Base-by-base conservation (phyloP, 129 eudicot species). In the Heracleum sosnowskyi region DNA sequence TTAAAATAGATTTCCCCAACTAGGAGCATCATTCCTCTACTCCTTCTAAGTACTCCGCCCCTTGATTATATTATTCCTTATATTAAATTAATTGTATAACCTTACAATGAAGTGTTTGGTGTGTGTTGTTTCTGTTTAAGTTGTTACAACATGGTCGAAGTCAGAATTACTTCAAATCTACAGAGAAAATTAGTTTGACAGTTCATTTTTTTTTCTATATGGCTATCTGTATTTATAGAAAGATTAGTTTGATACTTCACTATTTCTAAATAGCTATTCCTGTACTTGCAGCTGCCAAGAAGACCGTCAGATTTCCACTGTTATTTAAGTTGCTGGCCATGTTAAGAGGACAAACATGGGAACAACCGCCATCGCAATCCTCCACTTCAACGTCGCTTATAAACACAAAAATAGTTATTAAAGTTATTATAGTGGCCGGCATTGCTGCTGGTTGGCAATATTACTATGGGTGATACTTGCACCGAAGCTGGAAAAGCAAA, bases 371-470 rank as follows among this genome's bases (percentile, higher is more conserved):
- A 57, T 73, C 83, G 24, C 8, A 82, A 64, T 60, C 92, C 16
- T 63, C 85, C 13, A 75, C 94, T 68, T 80, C 91, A 36, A 66
- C 87, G 26, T 78, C 89, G 6, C 57, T 71, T 37, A 29, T 83
- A 28, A 87, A 80, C 69, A 73, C 82, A 24, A 95, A 91, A 88
- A 85, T 92, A 44, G 71, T 92, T 63, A 20, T 82, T 37, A 95
- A 89, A 83, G 82, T 92, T 42, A 18, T 81, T 42, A 66, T 90
- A 53, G 87, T 92, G 10, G 97, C 89, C 62, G 85, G 73, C 15
- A 35, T 92, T 49, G 99, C 92, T 82, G 86, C 83, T 35, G 88
- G 83, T 40, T 95, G 97, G 97, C 94, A 90, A 20, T 90, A 73
- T 79, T 92, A 90, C 83, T 79, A 39, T 22, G 82, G 83, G 79